Conservation (phyloP, 176 grass and related monocot species). For the Aegilops tauschii region DNA sequence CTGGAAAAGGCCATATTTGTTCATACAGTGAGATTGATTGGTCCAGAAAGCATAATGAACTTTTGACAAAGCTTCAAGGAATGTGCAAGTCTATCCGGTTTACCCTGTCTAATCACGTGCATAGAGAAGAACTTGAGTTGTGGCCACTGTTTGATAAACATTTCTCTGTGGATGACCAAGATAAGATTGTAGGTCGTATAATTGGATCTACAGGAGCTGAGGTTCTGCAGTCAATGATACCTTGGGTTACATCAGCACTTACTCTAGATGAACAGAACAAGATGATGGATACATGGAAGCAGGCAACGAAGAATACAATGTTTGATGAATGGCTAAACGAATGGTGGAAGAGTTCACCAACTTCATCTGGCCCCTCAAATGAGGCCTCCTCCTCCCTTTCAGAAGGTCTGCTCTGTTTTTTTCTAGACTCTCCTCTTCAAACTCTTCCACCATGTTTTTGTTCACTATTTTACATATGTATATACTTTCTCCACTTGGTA, state of each 20-base stretch:
- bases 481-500: neutral
- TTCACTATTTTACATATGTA: neutral
- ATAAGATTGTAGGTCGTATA: slow-evolving; percentile 86
- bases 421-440: neutral
- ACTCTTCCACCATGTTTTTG: slow-evolving; percentile 1
- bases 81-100: slow-evolving; percentile 87
- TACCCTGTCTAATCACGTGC: slow-evolving; percentile 83
- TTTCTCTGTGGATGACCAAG: slow-evolving; percentile 86
- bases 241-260: slow-evolving; percentile 88
- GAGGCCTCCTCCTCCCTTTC: neutral
- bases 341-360: slow-evolving; percentile 67
- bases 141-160: slow-evolving; percentile 94
- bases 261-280: slow-evolving; percentile 73
- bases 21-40: slow-evolving; percentile 42
- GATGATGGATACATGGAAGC: slow-evolving; percentile 83
- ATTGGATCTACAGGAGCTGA: slow-evolving; percentile 94
- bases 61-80: slow-evolving; percentile 78
- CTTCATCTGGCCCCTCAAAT: slow-evolving; percentile 23
- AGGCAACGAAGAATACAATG: slow-evolving; percentile 86
- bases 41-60: slow-evolving; percentile 62
- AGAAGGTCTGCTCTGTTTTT: slow-evolving; percentile 46
- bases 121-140: slow-evolving; percentile 80
- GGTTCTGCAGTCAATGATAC: slow-evolving; percentile 94
- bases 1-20: slow-evolving; percentile 8
- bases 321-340: slow-evolving; percentile 90